Evolutionary conservation across 2,329 filamentous ascomycete genomes (phyloP).

Genomic region (Colletotrichum filicis): DNA sequence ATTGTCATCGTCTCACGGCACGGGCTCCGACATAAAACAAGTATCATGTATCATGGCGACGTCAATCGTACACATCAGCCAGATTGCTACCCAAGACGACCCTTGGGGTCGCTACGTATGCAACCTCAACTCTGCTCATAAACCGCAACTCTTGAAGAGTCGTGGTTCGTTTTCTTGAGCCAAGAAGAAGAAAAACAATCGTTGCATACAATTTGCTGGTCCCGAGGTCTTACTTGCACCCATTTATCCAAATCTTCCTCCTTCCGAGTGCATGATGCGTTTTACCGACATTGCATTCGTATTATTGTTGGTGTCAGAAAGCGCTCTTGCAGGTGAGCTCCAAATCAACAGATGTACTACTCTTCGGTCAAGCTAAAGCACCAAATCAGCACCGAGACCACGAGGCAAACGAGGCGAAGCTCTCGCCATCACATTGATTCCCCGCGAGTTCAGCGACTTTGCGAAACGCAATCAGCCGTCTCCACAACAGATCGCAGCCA

Average conservation of each 20-base stretch:
- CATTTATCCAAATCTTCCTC: too few species aligned
- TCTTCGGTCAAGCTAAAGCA: background rate
- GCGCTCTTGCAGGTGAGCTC: background rate
- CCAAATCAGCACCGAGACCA: background rate
- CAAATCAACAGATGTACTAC: too few species aligned
- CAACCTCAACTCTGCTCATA: background rate
- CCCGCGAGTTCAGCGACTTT: background rate
- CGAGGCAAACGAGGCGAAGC: constrained; percentile 16
- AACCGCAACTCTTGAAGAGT: background rate
- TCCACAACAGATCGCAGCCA: background rate
- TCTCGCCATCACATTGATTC: background rate
- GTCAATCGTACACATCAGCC: background rate
- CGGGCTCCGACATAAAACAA: constrained; percentile 21
- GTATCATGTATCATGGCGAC: constrained; percentile 10
- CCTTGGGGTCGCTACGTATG: background rate
- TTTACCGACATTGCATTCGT: background rate
- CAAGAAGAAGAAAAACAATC: background rate
- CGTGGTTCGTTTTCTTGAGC: rapidly evolving
- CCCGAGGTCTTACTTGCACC: too few species aligned
- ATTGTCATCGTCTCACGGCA: constrained; percentile 33
- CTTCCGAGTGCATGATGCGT: background rate
- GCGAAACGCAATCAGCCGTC: background rate
- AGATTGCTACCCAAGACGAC: background rate
- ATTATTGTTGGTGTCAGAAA: background rate
- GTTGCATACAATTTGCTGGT: too few species aligned